phyloP scores from a whole-genome alignment of 2,329 filamentous ascomycete species.

The Chalara sp. region DNA sequence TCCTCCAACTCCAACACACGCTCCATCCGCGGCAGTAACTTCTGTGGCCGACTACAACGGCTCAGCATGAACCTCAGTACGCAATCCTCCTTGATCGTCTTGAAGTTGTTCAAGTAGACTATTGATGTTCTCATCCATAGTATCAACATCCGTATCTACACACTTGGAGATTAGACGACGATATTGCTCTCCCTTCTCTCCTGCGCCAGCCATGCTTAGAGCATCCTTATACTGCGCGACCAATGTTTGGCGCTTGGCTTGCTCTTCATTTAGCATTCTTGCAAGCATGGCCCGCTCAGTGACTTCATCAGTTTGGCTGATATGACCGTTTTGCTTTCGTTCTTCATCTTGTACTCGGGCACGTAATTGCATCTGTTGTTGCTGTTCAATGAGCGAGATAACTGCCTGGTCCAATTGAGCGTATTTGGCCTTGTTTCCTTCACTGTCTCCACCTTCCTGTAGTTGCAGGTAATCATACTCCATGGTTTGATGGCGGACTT shows the following conservation, averaged over 20 bases:
- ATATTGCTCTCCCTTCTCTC: constrained; percentile 69
- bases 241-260: constrained; percentile 41
- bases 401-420: constrained; percentile 20
- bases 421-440: constrained; percentile 11
- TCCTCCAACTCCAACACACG: too few relatives aligned
- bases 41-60: too few relatives aligned
- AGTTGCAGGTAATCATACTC: constrained; percentile 34
- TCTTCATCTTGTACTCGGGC: constrained; percentile 38
- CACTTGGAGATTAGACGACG: constrained; percentile 30
- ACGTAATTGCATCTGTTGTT: constrained; percentile 35
- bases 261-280: constrained; percentile 49
- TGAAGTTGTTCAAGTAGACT: constrained; percentile 19
- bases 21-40: too few relatives aligned
- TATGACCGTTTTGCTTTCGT: constrained; percentile 41
- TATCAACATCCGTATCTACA: constrained; percentile 42
- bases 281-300: constrained; percentile 53
- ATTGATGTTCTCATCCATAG: constrained; percentile 23
- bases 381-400: constrained; percentile 34
- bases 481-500: constrained; percentile 51
- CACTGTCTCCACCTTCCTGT: constrained; percentile 15
- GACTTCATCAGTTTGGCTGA: constrained; percentile 29
- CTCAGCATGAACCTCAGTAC: background rate
- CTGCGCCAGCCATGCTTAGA: constrained; percentile 60
- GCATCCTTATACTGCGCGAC: constrained; percentile 64
- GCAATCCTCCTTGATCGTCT: constrained; percentile 11